Evolutionary conservation across 1,284 basidiomycete species (phyloP).

Genomic region (Schizophyllum amplum): DNA sequence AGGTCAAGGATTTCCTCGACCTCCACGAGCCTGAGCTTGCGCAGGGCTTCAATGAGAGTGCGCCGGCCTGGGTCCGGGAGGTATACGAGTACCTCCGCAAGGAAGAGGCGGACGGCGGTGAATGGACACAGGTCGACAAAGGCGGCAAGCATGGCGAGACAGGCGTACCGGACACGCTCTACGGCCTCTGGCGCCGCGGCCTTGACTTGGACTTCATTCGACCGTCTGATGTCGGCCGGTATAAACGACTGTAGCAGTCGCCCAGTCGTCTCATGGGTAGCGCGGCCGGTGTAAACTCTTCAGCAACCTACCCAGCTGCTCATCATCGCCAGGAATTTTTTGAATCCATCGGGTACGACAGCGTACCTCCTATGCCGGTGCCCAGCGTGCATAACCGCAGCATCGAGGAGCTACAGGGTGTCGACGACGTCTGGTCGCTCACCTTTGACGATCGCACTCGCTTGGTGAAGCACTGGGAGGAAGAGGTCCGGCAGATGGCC

Average conservation of each 20-base stretch:
- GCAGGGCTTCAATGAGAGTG: conserved; percentile 24
- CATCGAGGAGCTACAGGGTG: background rate
- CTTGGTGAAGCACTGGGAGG: conserved; percentile 29
- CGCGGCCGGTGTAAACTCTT: no score
- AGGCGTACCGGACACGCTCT: conserved; percentile 27
- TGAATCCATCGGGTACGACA: background rate
- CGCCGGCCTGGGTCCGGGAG: conserved; percentile 34
- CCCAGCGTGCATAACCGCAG: background rate
- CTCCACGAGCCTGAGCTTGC: conserved; percentile 34
- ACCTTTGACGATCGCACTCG: conserved; percentile 26
- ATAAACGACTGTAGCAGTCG: no score
- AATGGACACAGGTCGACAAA: conserved; percentile 18
- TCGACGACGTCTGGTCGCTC: background rate
- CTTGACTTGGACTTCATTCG: conserved; percentile 30
- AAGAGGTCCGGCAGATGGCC: conserved; percentile 18
- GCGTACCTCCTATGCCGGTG: background rate
- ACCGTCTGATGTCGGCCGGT: no score
- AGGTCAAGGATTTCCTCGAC: conserved; percentile 32
- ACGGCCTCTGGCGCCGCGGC: conserved; percentile 38
- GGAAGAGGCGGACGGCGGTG: conserved; percentile 15
- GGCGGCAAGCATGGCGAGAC: conserved; percentile 14
- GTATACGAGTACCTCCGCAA: conserved; percentile 13
- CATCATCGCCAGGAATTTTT: background rate
- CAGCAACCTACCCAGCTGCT: no score
- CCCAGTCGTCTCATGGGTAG: no score